Base-by-base conservation (phyloP, 257 asterid genomes). In the Pogostemon cablin region DNA sequence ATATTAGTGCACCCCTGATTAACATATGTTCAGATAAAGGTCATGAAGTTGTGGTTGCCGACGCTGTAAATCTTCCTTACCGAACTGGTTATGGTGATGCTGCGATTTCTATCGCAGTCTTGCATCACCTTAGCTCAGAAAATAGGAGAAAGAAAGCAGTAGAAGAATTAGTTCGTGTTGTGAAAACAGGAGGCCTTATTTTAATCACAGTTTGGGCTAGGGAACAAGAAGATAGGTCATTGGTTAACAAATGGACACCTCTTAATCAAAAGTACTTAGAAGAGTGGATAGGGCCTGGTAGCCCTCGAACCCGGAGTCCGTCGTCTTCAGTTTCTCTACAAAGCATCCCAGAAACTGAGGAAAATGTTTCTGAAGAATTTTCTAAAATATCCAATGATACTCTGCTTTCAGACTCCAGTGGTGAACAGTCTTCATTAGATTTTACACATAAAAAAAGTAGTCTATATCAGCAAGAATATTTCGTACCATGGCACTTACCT, bases 401-500 rank as follows among this genome's bases (percentile, higher is more conserved):
- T 40, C 10, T 35, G 60, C 17, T n/a, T 8, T 65, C 70, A n/a
- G 66, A 6, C 69, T 61, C 81, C 37, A 71, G 64, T 43, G 49
- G 65, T 39, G 60, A 48, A 40, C 72, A 75, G 59, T 40, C 9
- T 72, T 60, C 81, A 42, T 73, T 41, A 65, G 74, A 74, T 52
- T 74, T 78, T 42, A 56, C 38, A 39, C 61, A 37, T 47, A 82
- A 70, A 78, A 78, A 52, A 9, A 68, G 43, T 25, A 53, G 68
- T 63, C 64, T 46, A 32, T 64, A 71, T 54, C 98, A 90, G 70
- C 99, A 95, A 78, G 99, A 95, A 67, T 95, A 74, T 75, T 91
- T 95, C 38, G 99, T 95, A 49, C 99, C 99, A 4, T 95, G 99
- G 99, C 98, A 95, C 76, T 89, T 95, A 52, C 98, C 99, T 64